phyloP scores from a whole-genome alignment of 139 green algal species.

The Volvox africanus region DNA sequence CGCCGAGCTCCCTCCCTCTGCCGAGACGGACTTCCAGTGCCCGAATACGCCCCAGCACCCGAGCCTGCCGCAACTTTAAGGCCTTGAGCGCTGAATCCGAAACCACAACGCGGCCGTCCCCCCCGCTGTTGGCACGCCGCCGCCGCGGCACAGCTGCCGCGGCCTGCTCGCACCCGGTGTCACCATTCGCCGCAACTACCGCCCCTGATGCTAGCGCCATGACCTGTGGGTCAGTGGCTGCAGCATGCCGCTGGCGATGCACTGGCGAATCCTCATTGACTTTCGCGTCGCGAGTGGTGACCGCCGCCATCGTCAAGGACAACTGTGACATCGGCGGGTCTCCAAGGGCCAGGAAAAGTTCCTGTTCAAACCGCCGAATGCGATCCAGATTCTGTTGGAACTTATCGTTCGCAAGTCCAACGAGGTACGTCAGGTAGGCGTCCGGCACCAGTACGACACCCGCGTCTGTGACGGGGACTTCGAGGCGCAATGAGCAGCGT shows the following conservation, averaged over 20 bases:
- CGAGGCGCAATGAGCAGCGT: slow-evolving; percentile 78
- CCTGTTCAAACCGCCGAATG: slow-evolving; percentile 50
- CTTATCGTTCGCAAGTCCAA: slow-evolving; percentile 73
- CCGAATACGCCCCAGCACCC: slow-evolving; percentile 24
- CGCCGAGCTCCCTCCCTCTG: background rate
- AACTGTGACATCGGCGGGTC: too few relatives aligned
- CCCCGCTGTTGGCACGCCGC: background rate
- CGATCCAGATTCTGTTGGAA: slow-evolving; percentile 69
- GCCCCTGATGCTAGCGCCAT: background rate
- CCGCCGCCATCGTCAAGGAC: too few relatives aligned
- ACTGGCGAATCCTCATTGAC: background rate
- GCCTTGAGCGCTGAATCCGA: background rate
- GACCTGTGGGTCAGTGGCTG: background rate
- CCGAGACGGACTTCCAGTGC: slow-evolving; percentile 26
- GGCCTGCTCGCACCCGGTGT: background rate
- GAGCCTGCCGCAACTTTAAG: slow-evolving; percentile 39
- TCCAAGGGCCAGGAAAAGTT: slow-evolving; percentile 25
- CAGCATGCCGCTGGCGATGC: background rate
- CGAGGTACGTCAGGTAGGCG: slow-evolving; percentile 69
- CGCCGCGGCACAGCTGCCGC: background rate
- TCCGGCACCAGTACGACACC: slow-evolving; percentile 71
- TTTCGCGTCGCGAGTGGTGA: background rate
- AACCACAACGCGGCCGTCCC: background rate
- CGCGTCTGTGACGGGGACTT: slow-evolving; percentile 73
- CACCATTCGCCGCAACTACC: background rate